Evolutionary conservation across 148 eudicot species (phyloP).

Genomic region (Limonium bicolor): DNA sequence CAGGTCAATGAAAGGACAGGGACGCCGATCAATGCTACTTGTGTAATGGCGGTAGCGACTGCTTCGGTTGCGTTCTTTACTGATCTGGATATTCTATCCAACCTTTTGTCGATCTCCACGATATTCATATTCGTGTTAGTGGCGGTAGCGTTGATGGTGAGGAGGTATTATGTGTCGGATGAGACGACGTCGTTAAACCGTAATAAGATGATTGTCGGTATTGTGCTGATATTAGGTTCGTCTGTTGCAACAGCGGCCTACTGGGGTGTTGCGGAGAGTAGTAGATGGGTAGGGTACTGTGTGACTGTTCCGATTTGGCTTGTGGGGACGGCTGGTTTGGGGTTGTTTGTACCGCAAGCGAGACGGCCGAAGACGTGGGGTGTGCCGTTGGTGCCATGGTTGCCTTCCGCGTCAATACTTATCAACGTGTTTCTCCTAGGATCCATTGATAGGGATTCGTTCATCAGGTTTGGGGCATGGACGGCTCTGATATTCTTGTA

Average conservation of each 20-base stretch:
- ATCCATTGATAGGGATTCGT: conserved; percentile 40
- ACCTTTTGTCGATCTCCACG: too few species aligned
- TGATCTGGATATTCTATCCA: too few species aligned
- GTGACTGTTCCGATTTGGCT: conserved; percentile 29
- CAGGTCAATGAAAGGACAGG: conserved; percentile 31
- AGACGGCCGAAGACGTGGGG: conserved; percentile 50
- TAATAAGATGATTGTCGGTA: conserved; percentile 17
- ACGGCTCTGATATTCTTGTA: conserved; percentile 26
- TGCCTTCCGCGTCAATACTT: conserved; percentile 47
- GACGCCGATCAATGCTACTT: conserved; percentile 39
- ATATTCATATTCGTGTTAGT: too few species aligned
- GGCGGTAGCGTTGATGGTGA: too few species aligned
- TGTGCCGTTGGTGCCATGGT: conserved; percentile 39
- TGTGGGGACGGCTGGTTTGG: conserved; percentile 16
- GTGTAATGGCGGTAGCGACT: conserved; percentile 22
- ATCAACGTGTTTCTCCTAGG: conserved; percentile 51
- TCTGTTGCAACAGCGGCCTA: conserved; percentile 21
- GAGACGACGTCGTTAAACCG: conserved; percentile 34
- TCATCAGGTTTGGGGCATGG: conserved; percentile 34
- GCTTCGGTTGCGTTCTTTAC: too few species aligned
- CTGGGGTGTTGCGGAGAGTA: conserved; percentile 20
- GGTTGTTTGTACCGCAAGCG: conserved; percentile 28
- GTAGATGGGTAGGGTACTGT: conserved; percentile 37
- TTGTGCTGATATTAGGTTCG: conserved; percentile 18
- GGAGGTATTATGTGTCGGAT: too few species aligned